Conservation (phyloP, 495 filamentous ascomycete species). For the Lichina pygmaea region DNA sequence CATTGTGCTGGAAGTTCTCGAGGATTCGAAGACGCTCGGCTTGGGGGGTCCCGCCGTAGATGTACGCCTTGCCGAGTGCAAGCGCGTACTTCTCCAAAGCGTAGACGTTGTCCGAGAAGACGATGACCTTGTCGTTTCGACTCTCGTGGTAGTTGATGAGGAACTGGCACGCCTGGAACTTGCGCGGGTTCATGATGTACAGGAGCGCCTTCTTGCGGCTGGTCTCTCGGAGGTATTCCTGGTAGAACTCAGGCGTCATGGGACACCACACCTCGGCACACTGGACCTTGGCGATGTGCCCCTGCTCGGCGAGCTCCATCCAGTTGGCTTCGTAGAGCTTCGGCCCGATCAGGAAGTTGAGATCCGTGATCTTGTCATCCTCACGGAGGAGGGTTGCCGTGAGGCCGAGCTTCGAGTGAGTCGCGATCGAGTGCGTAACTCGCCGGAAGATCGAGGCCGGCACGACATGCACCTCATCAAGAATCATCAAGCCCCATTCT, state of each 20-base stretch:
- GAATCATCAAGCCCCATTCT: constrained; percentile 95
- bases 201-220: constrained; percentile 44
- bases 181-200: constrained; percentile 92
- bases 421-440: constrained; percentile 72
- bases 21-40: constrained; percentile 70
- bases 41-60: constrained; percentile 75
- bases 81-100: constrained; percentile 65
- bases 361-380: constrained; percentile 91
- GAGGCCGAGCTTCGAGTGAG: constrained; percentile 87
- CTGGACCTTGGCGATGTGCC: constrained; percentile 91
- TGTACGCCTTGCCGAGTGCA: constrained; percentile 69
- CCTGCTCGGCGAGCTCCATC: constrained; percentile 94
- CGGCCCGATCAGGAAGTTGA: constrained; percentile 93
- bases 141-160: constrained; percentile 94
- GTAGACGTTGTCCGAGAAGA: constrained; percentile 97
- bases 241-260: constrained; percentile 96
- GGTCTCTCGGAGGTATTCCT: constrained; percentile 60
- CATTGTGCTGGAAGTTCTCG: constrained; percentile 92
- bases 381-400: constrained; percentile 88
- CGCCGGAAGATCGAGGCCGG: constrained; percentile 87
- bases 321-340: constrained; percentile 98
- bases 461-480: constrained; percentile 96
- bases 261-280: constrained; percentile 98
- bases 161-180: constrained; percentile 92
- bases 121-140: constrained; percentile 93